Percentiles rank a stretch among this genome's conserved stretches.
Evolutionary conservation across 495 filamentous ascomycete species (phyloP).

Genomic region (Penicillium verhagenii): DNA sequence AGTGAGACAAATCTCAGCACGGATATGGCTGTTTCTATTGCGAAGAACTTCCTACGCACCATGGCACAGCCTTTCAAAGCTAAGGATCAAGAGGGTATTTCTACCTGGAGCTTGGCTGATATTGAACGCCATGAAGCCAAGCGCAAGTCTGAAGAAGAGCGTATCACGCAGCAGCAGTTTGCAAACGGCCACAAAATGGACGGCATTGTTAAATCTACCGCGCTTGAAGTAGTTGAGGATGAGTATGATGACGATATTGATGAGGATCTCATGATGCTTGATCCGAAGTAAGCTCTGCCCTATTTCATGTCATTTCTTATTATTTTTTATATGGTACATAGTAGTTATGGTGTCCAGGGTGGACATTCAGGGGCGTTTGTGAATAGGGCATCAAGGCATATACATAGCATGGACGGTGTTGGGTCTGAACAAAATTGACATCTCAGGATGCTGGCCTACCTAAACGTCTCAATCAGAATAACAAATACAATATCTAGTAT

Average conservation of each 20-base stretch:
- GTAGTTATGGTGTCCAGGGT: neutral
- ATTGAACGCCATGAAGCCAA: slow-evolving; percentile 66
- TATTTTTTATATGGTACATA: neutral
- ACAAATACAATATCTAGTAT: neutral
- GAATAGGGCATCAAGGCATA: slow-evolving; percentile 12
- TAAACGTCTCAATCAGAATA: neutral
- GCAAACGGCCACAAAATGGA: slow-evolving; percentile 27
- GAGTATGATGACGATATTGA: slow-evolving; percentile 65
- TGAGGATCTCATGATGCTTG: slow-evolving; percentile 59
- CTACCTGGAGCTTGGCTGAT: slow-evolving; percentile 82
- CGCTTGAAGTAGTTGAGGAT: slow-evolving; percentile 28
- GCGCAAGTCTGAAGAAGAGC: slow-evolving; percentile 69
- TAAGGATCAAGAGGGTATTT: slow-evolving; percentile 84
- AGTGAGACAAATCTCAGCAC: slow-evolving; percentile 85
- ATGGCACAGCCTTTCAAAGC: slow-evolving; percentile 90
- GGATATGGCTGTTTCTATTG: slow-evolving; percentile 88
- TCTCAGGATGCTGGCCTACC: neutral
- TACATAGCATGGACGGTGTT: slow-evolving; percentile 26
- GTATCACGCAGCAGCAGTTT: slow-evolving; percentile 37
- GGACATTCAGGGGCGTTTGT: slow-evolving; percentile 16
- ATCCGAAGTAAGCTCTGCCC: slow-evolving; percentile 43
- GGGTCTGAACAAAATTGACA: slow-evolving; percentile 7
- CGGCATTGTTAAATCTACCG: slow-evolving; percentile 18
- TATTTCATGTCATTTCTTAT: slow-evolving; percentile 4
- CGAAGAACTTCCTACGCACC: slow-evolving; percentile 81